These are phyloP conservation scores for Hevea brasiliensis DNA, from an alignment of 345 rosid genomes.

Conservation along the genomic window DNA sequence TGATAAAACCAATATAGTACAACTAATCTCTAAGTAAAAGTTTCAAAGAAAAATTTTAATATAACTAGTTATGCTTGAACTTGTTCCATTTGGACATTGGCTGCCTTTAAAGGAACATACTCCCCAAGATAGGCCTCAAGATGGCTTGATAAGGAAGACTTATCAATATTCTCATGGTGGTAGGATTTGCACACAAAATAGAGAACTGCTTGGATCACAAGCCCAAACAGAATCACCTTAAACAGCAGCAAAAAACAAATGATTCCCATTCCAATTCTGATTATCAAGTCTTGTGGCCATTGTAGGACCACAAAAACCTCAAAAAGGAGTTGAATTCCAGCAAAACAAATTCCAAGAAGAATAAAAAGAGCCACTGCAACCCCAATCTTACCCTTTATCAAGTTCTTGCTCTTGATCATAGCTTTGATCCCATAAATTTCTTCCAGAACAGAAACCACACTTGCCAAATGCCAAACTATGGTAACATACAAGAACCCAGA, in stretches of 20 bases:
- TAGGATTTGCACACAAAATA: conserved; percentile 33
- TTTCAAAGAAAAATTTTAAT: too few relatives aligned
- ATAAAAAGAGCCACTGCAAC: conserved; percentile 8
- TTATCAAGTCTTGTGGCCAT: neutral
- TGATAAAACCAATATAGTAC: too few relatives aligned
- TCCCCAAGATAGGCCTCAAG: conserved; percentile 16
- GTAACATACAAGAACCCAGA: conserved; percentile 34
- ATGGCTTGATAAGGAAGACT: conserved; percentile 7
- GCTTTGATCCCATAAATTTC: conserved; percentile 13
- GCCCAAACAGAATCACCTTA: conserved; percentile 19
- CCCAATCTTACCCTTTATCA: conserved; percentile 16
- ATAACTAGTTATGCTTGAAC: too few relatives aligned
- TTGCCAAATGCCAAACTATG: conserved; percentile 20
- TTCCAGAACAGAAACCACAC: conserved; percentile 20
- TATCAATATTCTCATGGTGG: conserved; percentile 16
- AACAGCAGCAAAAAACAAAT: conserved; percentile 13
- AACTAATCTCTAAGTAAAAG: too few relatives aligned
- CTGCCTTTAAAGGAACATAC: conserved; percentile 15
- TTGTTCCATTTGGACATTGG: conserved; percentile 18
- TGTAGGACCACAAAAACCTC: conserved; percentile 33
- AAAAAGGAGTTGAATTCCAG: conserved; percentile 13
- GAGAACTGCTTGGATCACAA: conserved; percentile 26
- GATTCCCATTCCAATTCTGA: conserved; percentile 1
- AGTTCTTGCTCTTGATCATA: conserved; percentile 11
- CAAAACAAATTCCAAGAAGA: conserved; percentile 18